phyloP scores from a whole-genome alignment of 164 flowering plant species.

The Magnolia kwangsiensis region DNA sequence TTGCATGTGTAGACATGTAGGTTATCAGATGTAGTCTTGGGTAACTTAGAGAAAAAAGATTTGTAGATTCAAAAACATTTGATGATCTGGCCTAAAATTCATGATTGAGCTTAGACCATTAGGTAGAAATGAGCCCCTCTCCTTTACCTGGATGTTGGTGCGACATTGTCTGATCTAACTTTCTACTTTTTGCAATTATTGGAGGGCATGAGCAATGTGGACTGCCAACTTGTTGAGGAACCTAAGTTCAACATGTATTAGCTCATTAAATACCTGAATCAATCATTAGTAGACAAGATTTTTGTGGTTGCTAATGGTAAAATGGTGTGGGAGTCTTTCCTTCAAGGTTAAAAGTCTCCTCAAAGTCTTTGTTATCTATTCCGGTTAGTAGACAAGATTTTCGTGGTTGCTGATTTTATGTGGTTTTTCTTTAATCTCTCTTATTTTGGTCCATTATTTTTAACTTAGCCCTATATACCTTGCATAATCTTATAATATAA shows the following conservation, averaged over 20 bases:
- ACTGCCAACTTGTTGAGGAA: not conserved
- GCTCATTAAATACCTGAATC: conserved; percentile 11
- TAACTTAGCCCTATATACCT: not conserved
- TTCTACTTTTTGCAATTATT: too few species aligned
- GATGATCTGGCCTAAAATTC: too few species aligned
- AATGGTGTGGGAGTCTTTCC: conserved; percentile 93
- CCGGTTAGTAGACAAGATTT: conserved; percentile 48
- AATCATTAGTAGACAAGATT: conserved; percentile 33
- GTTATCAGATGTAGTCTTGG: too few species aligned
- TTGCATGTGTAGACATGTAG: too few species aligned
- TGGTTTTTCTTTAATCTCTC: not conserved
- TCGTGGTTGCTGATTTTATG: not conserved
- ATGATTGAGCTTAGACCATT: too few species aligned
- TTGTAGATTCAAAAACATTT: too few species aligned
- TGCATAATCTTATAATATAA: not conserved
- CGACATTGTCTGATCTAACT: too few species aligned
- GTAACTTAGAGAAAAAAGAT: too few species aligned
- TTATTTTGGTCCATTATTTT: not conserved
- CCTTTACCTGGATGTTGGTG: too few species aligned
- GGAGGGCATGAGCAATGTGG: too few species aligned
- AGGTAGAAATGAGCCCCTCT: too few species aligned
- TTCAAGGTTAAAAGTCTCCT: conserved; percentile 58
- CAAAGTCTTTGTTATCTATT: conserved; percentile 57
- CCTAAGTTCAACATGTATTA: not conserved
- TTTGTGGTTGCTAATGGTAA: conserved; percentile 97